A percentile compares a stretch with the other conserved stretches of the same genome.
phyloP scores from a whole-genome alignment of 2,329 filamentous ascomycete species.

The Sporothrix brunneoviolacea region DNA sequence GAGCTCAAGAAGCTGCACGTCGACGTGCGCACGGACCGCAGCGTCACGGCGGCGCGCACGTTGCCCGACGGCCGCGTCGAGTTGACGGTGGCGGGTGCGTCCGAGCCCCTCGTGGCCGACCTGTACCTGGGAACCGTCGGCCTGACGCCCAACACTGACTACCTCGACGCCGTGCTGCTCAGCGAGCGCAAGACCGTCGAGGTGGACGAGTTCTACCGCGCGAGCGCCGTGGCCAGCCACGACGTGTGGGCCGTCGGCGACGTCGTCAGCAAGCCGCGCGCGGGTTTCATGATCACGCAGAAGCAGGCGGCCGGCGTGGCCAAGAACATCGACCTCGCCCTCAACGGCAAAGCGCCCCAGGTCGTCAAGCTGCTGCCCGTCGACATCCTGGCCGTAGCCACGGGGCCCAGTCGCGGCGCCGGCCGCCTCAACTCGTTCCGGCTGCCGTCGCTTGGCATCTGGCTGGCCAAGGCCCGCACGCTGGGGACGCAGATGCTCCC shows the following conservation, averaged over 20 bases:
- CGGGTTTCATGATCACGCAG: conserved; percentile 37
- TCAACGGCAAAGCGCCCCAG: conserved; percentile 38
- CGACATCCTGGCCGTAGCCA: conserved; percentile 42
- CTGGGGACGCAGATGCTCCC: conserved; percentile 38
- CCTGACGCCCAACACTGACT: conserved; percentile 48
- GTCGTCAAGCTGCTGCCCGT: conserved; percentile 41
- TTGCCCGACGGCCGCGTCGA: conserved; percentile 40
- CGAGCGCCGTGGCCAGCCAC: conserved; percentile 33
- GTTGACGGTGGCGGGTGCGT: conserved; percentile 38
- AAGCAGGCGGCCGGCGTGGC: conserved; percentile 48
- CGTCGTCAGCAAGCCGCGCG: conserved; percentile 42
- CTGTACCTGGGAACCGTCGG: conserved; percentile 47
- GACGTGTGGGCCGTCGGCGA: conserved; percentile 49
- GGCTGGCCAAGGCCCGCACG: conserved; percentile 45
- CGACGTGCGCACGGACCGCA: conserved; percentile 35
- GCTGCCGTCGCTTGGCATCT: conserved; percentile 45
- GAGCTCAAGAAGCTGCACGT: conserved; percentile 51
- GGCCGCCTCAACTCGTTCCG: conserved; percentile 39
- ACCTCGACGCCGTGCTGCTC: conserved; percentile 39
- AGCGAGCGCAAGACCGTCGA: conserved; percentile 39
- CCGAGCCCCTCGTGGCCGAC: conserved; percentile 45
- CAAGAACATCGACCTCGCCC: conserved; percentile 45
- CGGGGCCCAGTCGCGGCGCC: conserved; percentile 43
- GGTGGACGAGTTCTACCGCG: conserved; percentile 46
- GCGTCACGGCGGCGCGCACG: conserved; percentile 31